Evolutionary conservation across 2,329 filamentous ascomycete genomes (phyloP), one percentile per base, ranked within the genome.

Genomic region (Shiraia bambusicola): DNA sequence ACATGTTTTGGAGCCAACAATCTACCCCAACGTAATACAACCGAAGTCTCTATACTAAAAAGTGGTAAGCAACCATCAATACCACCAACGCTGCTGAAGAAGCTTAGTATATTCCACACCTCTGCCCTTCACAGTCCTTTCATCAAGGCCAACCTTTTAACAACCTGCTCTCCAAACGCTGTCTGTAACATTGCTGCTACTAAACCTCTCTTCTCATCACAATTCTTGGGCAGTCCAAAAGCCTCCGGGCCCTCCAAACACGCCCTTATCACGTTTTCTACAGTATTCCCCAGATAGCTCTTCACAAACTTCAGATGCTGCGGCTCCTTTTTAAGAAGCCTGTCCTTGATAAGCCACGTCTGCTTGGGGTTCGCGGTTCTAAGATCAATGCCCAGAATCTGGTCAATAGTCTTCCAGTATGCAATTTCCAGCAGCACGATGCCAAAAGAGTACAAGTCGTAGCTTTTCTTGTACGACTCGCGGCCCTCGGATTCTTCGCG

Each of bases 371-470:
- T 65, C 8, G 68, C 69, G 6, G 58, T 60, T 2, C 17, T 56
- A 47, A 48, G 54, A 54, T 49, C 61, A 10, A 79, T 70, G 0
- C 42, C 49, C 4, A 78, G 43, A 3, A 78, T 67, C 11, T 53
- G 42, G 16, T 78, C 73, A 22, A 79, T 69, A 0, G 72, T 65
- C 31, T 64, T 58, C 76, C 77, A 80, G 46, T 76, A 72, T n/a
- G 75, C 77, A 4, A 81, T 69, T 54, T 81, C 78, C 3, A 79
- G 63, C 4, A 80, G 56, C 3, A 80, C 66, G 6, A 80, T 64
- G 3, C 78, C 77, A 0, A 81, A 65, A 14, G 71, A 71, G 54
- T 80, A 80, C 6, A 80, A 62, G 40, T 81, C 78, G 45, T 74
- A 77, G 26, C 67, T 69, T 50, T 79, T 78, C 50, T 71, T 71